These are phyloP conservation scores for Lumnitzera littorea DNA, from an alignment of 345 rosid genomes.

Conservation along the genomic window DNA sequence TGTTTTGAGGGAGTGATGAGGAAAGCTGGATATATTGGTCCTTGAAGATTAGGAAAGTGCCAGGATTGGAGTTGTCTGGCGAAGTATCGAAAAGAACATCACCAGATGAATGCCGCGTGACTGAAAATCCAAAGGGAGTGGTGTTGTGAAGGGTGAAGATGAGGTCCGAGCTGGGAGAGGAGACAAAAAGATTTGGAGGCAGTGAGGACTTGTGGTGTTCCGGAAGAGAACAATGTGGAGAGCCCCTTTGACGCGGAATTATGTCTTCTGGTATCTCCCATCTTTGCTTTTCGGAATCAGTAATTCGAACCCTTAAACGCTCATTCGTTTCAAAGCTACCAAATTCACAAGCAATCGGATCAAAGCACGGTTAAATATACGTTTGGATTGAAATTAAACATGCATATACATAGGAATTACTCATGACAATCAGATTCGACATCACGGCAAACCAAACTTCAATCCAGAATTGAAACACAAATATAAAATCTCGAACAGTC, in stretches of 20 bases:
- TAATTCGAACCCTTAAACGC: conserved; percentile 43
- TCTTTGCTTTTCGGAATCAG: conserved; percentile 35
- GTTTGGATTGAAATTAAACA: background rate
- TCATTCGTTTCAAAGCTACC: conserved; percentile 43
- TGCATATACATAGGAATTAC: background rate
- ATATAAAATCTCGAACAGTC: too few relatives aligned
- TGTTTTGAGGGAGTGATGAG: conserved; percentile 39
- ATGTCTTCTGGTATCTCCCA: conserved; percentile 58
- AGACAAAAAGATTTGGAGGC: conserved; percentile 6
- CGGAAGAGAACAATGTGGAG: conserved; percentile 6
- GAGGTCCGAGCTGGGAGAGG: conserved; percentile 37
- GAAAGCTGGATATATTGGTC: conserved; percentile 68
- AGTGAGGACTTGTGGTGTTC: background rate
- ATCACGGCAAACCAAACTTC: too few relatives aligned
- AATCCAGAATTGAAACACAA: too few relatives aligned
- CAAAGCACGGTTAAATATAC: background rate
- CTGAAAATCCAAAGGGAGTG: conserved; percentile 54
- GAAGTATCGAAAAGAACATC: conserved; percentile 53
- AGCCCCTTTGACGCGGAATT: conserved; percentile 28
- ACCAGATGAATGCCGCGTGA: conserved; percentile 49
- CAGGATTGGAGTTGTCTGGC: conserved; percentile 19
- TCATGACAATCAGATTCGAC: too few relatives aligned
- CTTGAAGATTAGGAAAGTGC: conserved; percentile 46
- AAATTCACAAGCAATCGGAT: background rate
- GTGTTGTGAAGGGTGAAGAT: conserved; percentile 46